Evolutionary conservation across 2,329 filamentous ascomycete species (phyloP), one percentile per base, ranked within the genome.

Genomic region (Cadophora malorum): DNA sequence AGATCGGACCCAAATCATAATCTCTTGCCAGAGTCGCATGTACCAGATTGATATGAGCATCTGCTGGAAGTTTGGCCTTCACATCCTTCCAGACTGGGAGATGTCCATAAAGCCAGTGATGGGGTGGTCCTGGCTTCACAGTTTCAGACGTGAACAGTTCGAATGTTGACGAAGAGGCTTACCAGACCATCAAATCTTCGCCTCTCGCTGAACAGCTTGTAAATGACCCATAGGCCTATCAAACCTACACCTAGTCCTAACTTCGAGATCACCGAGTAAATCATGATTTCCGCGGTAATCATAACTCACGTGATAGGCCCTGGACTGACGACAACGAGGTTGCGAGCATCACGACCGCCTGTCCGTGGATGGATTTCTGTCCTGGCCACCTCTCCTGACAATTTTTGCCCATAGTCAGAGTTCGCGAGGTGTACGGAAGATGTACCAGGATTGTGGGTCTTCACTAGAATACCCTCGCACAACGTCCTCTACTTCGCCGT

Each of bases 21-120:
- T 60, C 21, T n/a, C 56, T 35, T 25, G 56, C 56, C n/a, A 60
- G 23, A 5, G 19, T 60, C 6, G 56, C 31, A 7, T 63, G 60
- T 7, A 63, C 60, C 45, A 63, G 25, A 47, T 63, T 63, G n/a
- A 53, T 63, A 33, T 63, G 60, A n/a, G 47, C 60, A 41, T 63
- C 60, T 38, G 60, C 49, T 53, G 60, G 60, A 53, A 63, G 60
- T 25, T 41, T 63, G 23, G 60, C 60, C 21, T 63, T 63, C 12
- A 63, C 49, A n/a, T 63, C 47, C 23, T 63, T 63, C 9, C 53
- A 25, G 14, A 25, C 45, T 7, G 21, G 49, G 12, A 63, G 47
- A 41, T 63, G 60, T 19, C 60, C 60, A 63, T 63, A 53, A 2
- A 63, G 45, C 60, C 60, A 63, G 35, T 60, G 56, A 38, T 60